Conservation (phyloP, 2,329 filamentous ascomycete genomes). For the Exophiala bonariae region DNA sequence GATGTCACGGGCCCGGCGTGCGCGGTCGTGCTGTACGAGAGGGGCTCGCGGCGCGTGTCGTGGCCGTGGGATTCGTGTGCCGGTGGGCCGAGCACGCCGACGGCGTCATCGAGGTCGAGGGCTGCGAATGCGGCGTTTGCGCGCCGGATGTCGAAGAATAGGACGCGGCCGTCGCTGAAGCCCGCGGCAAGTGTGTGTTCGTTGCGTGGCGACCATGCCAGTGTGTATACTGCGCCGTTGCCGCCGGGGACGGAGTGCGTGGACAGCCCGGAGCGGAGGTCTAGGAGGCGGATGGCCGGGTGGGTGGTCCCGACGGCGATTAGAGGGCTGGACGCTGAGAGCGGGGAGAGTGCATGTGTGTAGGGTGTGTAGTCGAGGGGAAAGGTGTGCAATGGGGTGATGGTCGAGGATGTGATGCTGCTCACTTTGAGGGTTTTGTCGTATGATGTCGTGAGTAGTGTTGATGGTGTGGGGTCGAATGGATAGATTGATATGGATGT, state of each 20-base stretch:
- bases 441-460: constrained; percentile 46
- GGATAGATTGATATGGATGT: constrained; percentile 50
- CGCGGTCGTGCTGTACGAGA: constrained; percentile 55
- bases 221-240: constrained; percentile 64
- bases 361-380: constrained; percentile 47
- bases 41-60: constrained; percentile 30
- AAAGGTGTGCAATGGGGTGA: constrained; percentile 48
- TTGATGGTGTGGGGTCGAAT: constrained; percentile 48
- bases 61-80: constrained; percentile 8
- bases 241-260: constrained; percentile 72
- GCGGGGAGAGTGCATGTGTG: constrained; percentile 69
- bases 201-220: constrained; percentile 78
- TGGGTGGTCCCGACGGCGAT: constrained; percentile 88
- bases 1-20: constrained; percentile 84
- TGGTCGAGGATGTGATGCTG: constrained; percentile 37
- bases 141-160: constrained; percentile 84
- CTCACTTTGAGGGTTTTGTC: constrained; percentile 48
- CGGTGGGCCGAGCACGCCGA: constrained; percentile 58
- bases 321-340: constrained; percentile 68
- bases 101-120: constrained; percentile 79
- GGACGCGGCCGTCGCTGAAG: constrained; percentile 78
- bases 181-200: constrained; percentile 75
- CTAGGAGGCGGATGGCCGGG: constrained; percentile 78
- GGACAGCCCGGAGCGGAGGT: constrained; percentile 77
- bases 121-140: constrained; percentile 74